Percentiles rank a stretch among this genome's conserved stretches.
Conservation (phyloP, 225 moss, liverwort and hornwort species). For the Sphagnum contortum region DNA sequence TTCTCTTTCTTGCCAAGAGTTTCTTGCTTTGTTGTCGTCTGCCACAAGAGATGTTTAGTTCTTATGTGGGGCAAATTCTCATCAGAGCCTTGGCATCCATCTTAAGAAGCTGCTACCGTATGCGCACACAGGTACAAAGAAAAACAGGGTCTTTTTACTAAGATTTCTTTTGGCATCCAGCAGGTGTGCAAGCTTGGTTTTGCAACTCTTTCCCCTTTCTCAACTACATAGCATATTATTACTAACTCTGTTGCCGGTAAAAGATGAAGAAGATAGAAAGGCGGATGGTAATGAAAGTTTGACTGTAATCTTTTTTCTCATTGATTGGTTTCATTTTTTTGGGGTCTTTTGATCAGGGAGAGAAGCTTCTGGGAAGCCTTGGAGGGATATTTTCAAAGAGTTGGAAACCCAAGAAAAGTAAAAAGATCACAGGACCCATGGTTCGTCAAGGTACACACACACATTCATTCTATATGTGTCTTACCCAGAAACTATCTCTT, state of each 20-base stretch:
- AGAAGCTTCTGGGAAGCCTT: conserved; percentile 52
- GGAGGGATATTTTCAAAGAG: conserved; percentile 52
- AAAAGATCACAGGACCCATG: conserved; percentile 52
- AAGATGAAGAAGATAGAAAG: background rate
- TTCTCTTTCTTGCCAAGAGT: too few relatives aligned
- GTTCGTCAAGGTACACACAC: conserved; percentile 35
- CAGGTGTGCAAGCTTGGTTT: background rate
- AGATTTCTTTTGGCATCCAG: background rate
- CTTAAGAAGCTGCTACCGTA: too few relatives aligned
- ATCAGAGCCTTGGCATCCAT: too few relatives aligned
- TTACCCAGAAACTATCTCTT: background rate
- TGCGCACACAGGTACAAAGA: too few relatives aligned
- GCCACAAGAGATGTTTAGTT: too few relatives aligned
- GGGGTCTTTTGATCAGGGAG: conserved; percentile 26
- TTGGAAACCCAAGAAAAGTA: conserved; percentile 52
- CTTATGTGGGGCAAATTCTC: too few relatives aligned
- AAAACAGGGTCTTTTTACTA: too few relatives aligned
- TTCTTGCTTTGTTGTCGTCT: too few relatives aligned
- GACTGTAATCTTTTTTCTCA: background rate
- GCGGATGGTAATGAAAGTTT: background rate
- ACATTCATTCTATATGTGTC: background rate
- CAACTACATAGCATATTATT: background rate
- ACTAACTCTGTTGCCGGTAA: background rate
- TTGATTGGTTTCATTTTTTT: background rate
- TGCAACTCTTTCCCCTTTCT: background rate